Evolutionary conservation across 2,329 filamentous ascomycete genomes (phyloP).

Genomic region (Tolypocladium sp.): DNA sequence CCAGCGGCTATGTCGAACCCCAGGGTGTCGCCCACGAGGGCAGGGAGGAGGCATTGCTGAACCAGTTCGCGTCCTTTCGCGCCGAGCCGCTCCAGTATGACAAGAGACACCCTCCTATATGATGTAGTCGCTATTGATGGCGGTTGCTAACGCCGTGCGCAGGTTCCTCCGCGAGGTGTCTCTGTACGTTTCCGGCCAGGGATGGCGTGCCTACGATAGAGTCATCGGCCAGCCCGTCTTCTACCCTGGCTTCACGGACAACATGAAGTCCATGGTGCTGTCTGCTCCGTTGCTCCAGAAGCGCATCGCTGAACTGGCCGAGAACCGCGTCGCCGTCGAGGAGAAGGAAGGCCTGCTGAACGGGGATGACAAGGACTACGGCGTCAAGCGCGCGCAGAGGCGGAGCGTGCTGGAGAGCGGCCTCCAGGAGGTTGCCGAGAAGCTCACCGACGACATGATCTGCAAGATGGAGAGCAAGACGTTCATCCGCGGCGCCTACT

Average conservation of each 20-base stretch:
- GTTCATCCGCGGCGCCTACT: slow-evolving; percentile 90
- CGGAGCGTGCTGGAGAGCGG: slow-evolving; percentile 60
- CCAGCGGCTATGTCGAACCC: slow-evolving; percentile 56
- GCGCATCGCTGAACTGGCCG: slow-evolving; percentile 69
- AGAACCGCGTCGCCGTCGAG: slow-evolving; percentile 65
- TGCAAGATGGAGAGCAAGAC: slow-evolving; percentile 96
- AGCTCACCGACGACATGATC: slow-evolving; percentile 90
- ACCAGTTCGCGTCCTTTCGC: slow-evolving; percentile 81
- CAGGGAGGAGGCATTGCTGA: slow-evolving; percentile 63
- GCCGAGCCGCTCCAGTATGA: slow-evolving; percentile 51
- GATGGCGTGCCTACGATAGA: slow-evolving; percentile 90
- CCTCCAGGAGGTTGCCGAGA: slow-evolving; percentile 72
- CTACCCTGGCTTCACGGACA: slow-evolving; percentile 83
- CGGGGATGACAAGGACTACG: slow-evolving; percentile 44
- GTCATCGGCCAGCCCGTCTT: slow-evolving; percentile 88
- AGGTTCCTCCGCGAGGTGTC: slow-evolving; percentile 91
- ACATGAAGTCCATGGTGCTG: slow-evolving; percentile 74
- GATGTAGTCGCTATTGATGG: neutral
- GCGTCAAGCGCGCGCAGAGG: slow-evolving; percentile 39
- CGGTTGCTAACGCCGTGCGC: slow-evolving; percentile 6
- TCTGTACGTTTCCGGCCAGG: slow-evolving; percentile 82
- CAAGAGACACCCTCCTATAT: neutral
- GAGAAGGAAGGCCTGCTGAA: slow-evolving; percentile 62
- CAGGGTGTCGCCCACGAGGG: slow-evolving; percentile 34
- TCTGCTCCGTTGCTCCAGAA: slow-evolving; percentile 64